Evolutionary conservation across 805 yeast genomes (phyloP).

Genomic region (Myxozyma neglecta): DNA sequence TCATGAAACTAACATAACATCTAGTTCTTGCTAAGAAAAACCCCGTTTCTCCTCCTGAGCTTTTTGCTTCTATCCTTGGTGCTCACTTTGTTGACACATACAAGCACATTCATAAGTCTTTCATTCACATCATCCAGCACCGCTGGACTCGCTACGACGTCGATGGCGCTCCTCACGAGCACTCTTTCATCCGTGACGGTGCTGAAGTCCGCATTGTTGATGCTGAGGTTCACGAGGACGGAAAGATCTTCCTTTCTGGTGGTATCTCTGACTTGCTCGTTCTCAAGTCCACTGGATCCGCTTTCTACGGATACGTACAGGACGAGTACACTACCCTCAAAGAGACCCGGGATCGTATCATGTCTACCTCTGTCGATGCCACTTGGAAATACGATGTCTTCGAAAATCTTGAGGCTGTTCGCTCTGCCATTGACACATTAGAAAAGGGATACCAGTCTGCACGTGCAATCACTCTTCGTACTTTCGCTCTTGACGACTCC

Average conservation of each 20-base stretch:
- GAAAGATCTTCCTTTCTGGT: constrained; percentile 51
- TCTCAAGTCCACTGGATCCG: constrained; percentile 89
- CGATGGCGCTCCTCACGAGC: constrained; percentile 73
- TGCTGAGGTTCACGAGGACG: constrained; percentile 37
- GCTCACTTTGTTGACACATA: constrained; percentile 78
- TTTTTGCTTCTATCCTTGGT: constrained; percentile 82
- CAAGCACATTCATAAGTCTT: constrained; percentile 70
- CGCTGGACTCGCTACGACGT: constrained; percentile 79
- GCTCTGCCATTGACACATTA: constrained; percentile 60
- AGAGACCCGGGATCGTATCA: constrained; percentile 80
- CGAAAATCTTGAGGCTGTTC: constrained; percentile 46
- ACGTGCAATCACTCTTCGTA: constrained; percentile 66
- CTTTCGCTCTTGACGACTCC: constrained; percentile 82
- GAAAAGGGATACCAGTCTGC: constrained; percentile 65
- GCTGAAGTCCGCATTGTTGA: constrained; percentile 67
- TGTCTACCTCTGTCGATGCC: constrained; percentile 75
- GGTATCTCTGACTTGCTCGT: constrained; percentile 44
- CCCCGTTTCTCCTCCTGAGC: constrained; percentile 82
- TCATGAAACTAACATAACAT: neutral
- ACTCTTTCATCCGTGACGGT: constrained; percentile 83
- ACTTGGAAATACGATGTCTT: constrained; percentile 32
- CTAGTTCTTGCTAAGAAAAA: constrained; percentile 75
- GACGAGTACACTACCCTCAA: constrained; percentile 87
- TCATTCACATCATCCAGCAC: constrained; percentile 65
- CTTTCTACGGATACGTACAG: constrained; percentile 81